Percentiles rank a stretch among this genome's conserved stretches.
Conservation (phyloP, 768 basidiomycete genomes). For the Mycena floridula region DNA sequence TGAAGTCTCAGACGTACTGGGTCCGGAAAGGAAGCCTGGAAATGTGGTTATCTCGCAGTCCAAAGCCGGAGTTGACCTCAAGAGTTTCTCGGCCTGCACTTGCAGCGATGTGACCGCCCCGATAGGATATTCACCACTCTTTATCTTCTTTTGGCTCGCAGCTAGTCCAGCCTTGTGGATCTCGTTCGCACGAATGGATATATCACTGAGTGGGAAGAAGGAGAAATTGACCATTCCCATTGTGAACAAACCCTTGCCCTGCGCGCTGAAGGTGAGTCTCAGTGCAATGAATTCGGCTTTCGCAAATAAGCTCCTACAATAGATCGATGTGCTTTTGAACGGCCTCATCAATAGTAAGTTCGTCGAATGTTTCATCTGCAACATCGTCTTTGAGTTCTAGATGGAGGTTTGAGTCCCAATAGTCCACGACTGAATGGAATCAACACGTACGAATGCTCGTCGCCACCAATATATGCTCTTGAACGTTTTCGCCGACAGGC, state of each 20-base stretch:
- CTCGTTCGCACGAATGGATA: background rate
- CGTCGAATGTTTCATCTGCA: background rate
- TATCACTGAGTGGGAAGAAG: background rate
- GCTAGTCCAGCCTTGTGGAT: constrained; percentile 14
- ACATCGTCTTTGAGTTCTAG: background rate
- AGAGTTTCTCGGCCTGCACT: background rate
- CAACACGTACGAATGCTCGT: background rate
- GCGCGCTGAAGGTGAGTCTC: background rate
- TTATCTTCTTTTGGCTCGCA: constrained; percentile 18
- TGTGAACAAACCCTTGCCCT: background rate
- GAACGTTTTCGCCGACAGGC: constrained; percentile 33
- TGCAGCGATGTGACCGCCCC: constrained; percentile 8
- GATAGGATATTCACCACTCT: constrained; percentile 18
- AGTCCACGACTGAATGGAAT: background rate
- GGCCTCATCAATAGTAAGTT: background rate
- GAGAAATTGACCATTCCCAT: background rate
- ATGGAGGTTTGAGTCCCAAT: background rate
- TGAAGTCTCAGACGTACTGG: no score
- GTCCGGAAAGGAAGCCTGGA: constrained; percentile 27
- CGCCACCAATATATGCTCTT: constrained; percentile 25
- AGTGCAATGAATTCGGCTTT: background rate
- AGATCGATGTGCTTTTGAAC: background rate
- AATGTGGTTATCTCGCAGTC: constrained; percentile 20
- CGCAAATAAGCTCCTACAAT: background rate
- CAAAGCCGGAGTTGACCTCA: background rate